Conservation (phyloP, 2,329 filamentous ascomycete genomes). For the Aspergillus fumigatus region DNA sequence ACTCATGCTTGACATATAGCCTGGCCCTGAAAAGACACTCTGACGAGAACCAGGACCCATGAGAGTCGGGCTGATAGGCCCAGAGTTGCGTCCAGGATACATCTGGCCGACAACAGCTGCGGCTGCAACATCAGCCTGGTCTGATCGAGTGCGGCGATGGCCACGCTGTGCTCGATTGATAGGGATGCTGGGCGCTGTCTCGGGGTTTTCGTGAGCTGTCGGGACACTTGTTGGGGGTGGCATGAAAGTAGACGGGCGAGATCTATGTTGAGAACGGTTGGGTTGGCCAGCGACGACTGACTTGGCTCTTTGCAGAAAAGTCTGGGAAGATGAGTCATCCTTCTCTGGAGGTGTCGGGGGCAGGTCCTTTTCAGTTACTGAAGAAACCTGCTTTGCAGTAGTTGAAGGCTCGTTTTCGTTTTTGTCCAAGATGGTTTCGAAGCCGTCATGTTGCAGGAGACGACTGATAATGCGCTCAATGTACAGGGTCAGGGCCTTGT, state of each 20-base stretch:
- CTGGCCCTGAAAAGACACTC: slow-evolving; percentile 38
- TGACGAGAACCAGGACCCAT: slow-evolving; percentile 39
- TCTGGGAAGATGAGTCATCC: slow-evolving; percentile 41
- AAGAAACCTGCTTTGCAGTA: slow-evolving; percentile 24
- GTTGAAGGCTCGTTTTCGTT: slow-evolving; percentile 51
- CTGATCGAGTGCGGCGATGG: slow-evolving; percentile 48
- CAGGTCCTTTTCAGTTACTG: slow-evolving; percentile 69
- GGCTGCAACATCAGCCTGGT: slow-evolving; percentile 46
- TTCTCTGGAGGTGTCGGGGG: slow-evolving; percentile 64
- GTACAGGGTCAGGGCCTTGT: slow-evolving; percentile 94
- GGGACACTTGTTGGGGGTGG: slow-evolving; percentile 31
- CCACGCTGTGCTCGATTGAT: slow-evolving; percentile 39
- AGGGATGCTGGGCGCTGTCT: slow-evolving; percentile 46
- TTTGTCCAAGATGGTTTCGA: slow-evolving; percentile 87
- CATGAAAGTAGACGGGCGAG: slow-evolving; percentile 44
- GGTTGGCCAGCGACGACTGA: slow-evolving; percentile 50
- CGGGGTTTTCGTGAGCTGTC: slow-evolving; percentile 43
- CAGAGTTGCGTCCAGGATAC: slow-evolving; percentile 63
- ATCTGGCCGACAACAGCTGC: slow-evolving; percentile 81
- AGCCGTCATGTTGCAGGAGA: slow-evolving; percentile 87
- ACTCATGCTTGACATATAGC: slow-evolving; percentile 51
- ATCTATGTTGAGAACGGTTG: slow-evolving; percentile 38
- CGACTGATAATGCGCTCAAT: slow-evolving; percentile 99
- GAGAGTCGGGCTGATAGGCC: slow-evolving; percentile 52
- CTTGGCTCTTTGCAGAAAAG: slow-evolving; percentile 57